A percentile compares a stretch with the other conserved stretches of the same genome.
Evolutionary conservation across 1,139 yeast species (phyloP).

Genomic region (Blastobotrys arbuscula): DNA sequence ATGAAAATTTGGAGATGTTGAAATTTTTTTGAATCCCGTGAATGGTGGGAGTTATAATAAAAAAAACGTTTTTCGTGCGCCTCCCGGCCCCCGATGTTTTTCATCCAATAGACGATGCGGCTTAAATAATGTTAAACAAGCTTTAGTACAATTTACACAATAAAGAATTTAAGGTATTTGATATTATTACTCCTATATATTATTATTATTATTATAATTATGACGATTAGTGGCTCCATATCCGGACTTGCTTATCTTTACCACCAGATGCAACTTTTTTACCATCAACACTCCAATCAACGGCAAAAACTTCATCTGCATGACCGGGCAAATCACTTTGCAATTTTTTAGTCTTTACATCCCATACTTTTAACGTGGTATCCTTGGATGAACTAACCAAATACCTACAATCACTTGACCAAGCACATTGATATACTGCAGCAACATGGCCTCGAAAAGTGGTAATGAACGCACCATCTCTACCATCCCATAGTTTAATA

Average conservation of each 20-base stretch:
- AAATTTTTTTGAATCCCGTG: no score
- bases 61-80: no score
- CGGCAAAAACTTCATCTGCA: constrained; percentile 91
- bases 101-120: no score
- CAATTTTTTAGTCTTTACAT: constrained; percentile 75
- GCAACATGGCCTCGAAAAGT: constrained; percentile 97
- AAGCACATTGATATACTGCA: constrained; percentile 95
- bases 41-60: no score
- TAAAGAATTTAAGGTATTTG: no score
- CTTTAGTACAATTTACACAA: no score
- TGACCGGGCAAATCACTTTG: constrained; percentile 93
- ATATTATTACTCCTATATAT: no score
- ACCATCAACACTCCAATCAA: constrained; percentile 98
- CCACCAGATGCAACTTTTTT: constrained; percentile 93
- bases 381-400: constrained; percentile 93
- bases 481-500: constrained; percentile 92
- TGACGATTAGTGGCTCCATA: constrained; percentile 72
- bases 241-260: constrained; percentile 85
- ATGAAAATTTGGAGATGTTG: no score
- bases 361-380: constrained; percentile 97
- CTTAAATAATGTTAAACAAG: no score
- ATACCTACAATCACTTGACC: constrained; percentile 93
- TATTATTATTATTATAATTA: no score
- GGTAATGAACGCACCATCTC: constrained; percentile 81
- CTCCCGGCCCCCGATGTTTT: no score